Conservation (phyloP, 2,329 filamentous ascomycete species). For the Didymella arachidicola region DNA sequence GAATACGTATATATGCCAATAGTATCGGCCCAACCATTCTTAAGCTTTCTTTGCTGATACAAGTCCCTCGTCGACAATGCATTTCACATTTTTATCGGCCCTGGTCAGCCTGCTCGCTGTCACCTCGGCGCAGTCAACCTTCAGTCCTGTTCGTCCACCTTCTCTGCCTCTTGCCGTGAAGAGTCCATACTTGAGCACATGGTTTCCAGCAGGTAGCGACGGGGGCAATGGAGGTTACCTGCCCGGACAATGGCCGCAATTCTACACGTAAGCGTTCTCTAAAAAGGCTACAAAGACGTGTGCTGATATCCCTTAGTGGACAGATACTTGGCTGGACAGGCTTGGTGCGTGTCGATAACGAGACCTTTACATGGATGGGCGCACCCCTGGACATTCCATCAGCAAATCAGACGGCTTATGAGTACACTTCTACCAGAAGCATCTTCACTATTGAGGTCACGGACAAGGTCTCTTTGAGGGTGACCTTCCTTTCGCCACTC, state of each 20-base stretch:
- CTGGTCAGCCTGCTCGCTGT: conserved; percentile 30
- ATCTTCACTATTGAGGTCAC: conserved; percentile 54
- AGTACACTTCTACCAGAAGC: conserved; percentile 55
- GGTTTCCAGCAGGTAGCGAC: conserved; percentile 72
- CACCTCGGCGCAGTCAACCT: conserved; percentile 58
- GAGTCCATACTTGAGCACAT: conserved; percentile 61
- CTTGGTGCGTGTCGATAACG: conserved; percentile 66
- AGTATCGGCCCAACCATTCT: neutral
- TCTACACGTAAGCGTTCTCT: conserved; percentile 66
- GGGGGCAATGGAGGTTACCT: conserved; percentile 85
- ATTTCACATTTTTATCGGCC: conserved; percentile 24
- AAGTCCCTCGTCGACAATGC: conserved; percentile 26
- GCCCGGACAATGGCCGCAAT: conserved; percentile 72
- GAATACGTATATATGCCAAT: neutral
- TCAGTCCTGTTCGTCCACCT: conserved; percentile 68
- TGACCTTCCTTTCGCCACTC: conserved; percentile 78
- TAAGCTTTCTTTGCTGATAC: neutral
- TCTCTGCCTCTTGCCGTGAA: conserved; percentile 60
- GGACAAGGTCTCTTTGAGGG: conserved; percentile 62
- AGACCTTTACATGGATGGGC: conserved; percentile 65
- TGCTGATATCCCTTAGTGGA: conserved; percentile 72
- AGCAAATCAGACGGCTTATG: conserved; percentile 71
- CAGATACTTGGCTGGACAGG: conserved; percentile 68
- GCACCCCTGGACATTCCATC: conserved; percentile 74
- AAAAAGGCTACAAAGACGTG: conserved; percentile 2